Base-by-base conservation (phyloP, 2,329 filamentous ascomycete species). In the Zasmidium citrigriseum region DNA sequence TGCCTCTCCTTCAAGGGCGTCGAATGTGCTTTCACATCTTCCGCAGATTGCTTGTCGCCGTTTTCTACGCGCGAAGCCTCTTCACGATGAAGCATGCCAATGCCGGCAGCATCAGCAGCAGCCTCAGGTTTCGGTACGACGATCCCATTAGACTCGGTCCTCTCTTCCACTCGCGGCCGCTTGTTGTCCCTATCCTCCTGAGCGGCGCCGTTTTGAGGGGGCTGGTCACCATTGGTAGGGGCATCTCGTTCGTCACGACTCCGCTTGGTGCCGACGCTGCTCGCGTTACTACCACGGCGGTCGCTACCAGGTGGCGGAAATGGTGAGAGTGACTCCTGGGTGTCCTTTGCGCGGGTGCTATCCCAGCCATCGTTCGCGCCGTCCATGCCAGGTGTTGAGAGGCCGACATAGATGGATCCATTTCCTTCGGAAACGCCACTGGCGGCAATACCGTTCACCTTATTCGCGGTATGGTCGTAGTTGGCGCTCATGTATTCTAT, bases 401-500 rank as follows among this genome's bases (percentile, higher is more conserved):
- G 72, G 61, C 76, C 77, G 59, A 74, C 76, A 66, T 81, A 81
- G 60, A 80, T 79, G n/a, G 68, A 71, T 52, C 67, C 59, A 21
- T 67, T 68, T 49, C 73, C 77, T 52, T 80, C 77, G 12, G 63
- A 68, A 7, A 75, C 76, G 66, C 29, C 54, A 38, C 63, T 64
- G 3, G 60, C 54, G 1, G 61, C 41, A 12, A 65, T 64, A 38
- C 65, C 67, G 46, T 70, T 68, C 46, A 69, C 57, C 55, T 72
- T 72, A 51, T 70, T 70, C 34, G 76, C 71, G 4, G 70, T 67
- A 18, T 72, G 68, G 62, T 81, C 78, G 67, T 81, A 82, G 21
- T 78, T 73, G 46, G 76, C 85, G 34, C 86, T 84, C 80, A 97
- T 89, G 54, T 90, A 82, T 55, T 89, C 87, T 66, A 93, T 90